phyloP scores from a whole-genome alignment of 2,329 filamentous ascomycete species.

The Alternaria tenuissima region DNA sequence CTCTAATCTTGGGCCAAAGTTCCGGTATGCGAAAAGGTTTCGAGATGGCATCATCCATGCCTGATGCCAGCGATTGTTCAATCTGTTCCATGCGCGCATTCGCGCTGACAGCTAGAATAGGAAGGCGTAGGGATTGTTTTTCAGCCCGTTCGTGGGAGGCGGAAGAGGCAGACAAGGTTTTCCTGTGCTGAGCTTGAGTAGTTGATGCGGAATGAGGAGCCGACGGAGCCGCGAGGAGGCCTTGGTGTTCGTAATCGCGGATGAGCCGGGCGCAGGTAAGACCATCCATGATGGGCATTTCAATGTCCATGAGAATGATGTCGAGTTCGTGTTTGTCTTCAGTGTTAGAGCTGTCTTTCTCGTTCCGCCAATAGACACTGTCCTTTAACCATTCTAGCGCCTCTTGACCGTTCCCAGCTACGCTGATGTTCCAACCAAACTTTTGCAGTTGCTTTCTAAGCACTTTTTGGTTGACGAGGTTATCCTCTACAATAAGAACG shows the following conservation, averaged over 20 bases:
- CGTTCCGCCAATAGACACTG: slow-evolving; percentile 37
- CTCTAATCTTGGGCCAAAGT: slow-evolving; percentile 29
- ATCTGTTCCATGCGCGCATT: slow-evolving; percentile 48
- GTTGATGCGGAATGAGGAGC: not conserved
- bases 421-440: slow-evolving; percentile 46
- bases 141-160: not conserved
- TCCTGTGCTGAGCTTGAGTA: not conserved
- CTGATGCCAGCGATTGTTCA: slow-evolving; percentile 36
- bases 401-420: slow-evolving; percentile 51
- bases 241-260: slow-evolving; percentile 36
- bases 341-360: not conserved
- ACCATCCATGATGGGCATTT: slow-evolving; percentile 49
- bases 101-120: slow-evolving; percentile 46
- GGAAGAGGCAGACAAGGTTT: not conserved
- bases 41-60: slow-evolving; percentile 44
- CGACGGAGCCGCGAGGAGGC: slow-evolving; percentile 22
- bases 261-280: slow-evolving; percentile 41
- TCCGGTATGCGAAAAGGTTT: slow-evolving; percentile 38
- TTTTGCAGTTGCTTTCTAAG: slow-evolving; percentile 51
- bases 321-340: slow-evolving; percentile 23
- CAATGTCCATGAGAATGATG: slow-evolving; percentile 45
- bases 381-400: slow-evolving; percentile 48
- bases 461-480: slow-evolving; percentile 54
- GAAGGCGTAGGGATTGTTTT: slow-evolving; percentile 21
- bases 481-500: slow-evolving; percentile 50